Evolutionary conservation across 306 rosid species (phyloP).

Genomic region (Luffa aegyptiaca): DNA sequence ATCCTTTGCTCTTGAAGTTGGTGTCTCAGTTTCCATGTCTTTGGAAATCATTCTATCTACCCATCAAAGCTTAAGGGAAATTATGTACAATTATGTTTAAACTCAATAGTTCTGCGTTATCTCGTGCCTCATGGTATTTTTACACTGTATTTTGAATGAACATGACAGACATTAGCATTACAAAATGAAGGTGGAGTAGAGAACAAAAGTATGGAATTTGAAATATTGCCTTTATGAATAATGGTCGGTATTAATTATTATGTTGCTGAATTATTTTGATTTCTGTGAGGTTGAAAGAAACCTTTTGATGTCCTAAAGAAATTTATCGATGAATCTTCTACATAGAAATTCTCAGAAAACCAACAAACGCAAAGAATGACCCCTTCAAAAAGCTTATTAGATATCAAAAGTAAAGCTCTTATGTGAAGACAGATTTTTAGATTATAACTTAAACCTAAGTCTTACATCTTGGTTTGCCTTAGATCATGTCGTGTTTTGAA

Average conservation of each 20-base stretch:
- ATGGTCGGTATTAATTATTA: background rate
- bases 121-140: background rate
- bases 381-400: background rate
- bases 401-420: background rate
- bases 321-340: background rate
- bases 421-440: background rate
- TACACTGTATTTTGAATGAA: background rate
- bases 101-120: background rate
- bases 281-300: background rate
- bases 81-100: background rate
- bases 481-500: too few species aligned
- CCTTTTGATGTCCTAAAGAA: too few species aligned
- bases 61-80: background rate
- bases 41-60: background rate
- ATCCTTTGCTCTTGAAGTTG: background rate
- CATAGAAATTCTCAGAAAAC: background rate
- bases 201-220: background rate
- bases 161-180: background rate
- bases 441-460: background rate
- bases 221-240: background rate
- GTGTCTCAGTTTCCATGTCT: background rate
- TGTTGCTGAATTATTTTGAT: background rate
- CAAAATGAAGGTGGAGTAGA: background rate
- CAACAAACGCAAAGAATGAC: background rate
- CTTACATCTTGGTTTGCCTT: too few species aligned